Percentiles rank a stretch among this genome's conserved stretches.
Conservation (phyloP, 257 asterid species). For the Handroanthus guayacan region DNA sequence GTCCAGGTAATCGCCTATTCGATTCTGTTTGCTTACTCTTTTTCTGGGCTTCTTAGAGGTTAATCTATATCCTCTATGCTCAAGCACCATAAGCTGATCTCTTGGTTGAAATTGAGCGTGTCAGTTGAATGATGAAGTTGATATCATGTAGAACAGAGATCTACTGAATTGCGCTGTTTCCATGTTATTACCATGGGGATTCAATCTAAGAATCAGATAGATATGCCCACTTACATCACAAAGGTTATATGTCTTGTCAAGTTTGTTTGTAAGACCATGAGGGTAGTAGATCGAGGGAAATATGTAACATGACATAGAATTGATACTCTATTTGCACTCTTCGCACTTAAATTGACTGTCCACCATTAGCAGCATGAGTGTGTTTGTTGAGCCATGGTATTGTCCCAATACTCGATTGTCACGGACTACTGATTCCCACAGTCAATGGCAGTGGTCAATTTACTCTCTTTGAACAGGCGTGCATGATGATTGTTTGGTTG, state of each 20-base stretch:
- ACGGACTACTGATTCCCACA: background rate
- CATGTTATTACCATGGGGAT: background rate
- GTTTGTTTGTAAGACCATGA: slow-evolving; percentile 10
- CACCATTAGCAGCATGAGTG: too few relatives aligned
- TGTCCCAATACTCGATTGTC: background rate
- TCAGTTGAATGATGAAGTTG: background rate
- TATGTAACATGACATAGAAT: background rate
- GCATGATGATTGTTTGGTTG: background rate
- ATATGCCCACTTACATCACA: background rate
- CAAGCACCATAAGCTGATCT: slow-evolving; percentile 15
- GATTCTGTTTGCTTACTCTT: slow-evolving; percentile 29
- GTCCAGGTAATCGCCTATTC: slow-evolving; percentile 66
- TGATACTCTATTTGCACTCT: background rate
- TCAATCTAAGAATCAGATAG: background rate
- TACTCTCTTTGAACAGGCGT: too few relatives aligned
- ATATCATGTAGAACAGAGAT: background rate
- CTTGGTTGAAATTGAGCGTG: background rate
- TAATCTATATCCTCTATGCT: background rate
- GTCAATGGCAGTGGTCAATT: background rate
- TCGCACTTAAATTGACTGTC: too few relatives aligned
- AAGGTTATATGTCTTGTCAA: background rate
- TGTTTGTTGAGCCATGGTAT: background rate
- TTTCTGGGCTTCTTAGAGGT: slow-evolving; percentile 23
- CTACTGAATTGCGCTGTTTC: background rate
- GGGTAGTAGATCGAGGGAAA: background rate